phyloP scores from a whole-genome alignment of 2,329 filamentous ascomycete genomes.

The Aspergillus proliferans region DNA sequence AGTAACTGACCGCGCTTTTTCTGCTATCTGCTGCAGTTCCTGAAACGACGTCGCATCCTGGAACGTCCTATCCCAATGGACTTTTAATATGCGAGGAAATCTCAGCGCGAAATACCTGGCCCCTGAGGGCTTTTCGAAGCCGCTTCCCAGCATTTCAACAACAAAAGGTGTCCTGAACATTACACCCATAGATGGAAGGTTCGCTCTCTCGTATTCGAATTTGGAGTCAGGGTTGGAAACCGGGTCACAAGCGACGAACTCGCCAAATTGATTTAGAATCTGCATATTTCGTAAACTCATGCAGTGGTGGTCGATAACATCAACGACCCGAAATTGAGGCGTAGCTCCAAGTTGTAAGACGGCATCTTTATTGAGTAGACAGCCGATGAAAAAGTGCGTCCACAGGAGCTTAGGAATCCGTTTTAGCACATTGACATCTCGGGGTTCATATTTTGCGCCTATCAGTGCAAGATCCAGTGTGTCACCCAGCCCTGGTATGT shows the following conservation, averaged over 20 bases:
- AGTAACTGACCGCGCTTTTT: conserved; percentile 47
- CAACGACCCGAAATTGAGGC: conserved; percentile 62
- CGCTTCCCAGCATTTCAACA: conserved; percentile 73
- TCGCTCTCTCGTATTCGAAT: conserved; percentile 42
- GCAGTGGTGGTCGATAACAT: conserved; percentile 47
- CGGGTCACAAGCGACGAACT: conserved; percentile 40
- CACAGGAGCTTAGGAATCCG: conserved; percentile 55
- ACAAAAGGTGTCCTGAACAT: conserved; percentile 67
- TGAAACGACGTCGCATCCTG: conserved; percentile 62
- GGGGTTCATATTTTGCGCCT: conserved; percentile 64
- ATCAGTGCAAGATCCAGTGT: conserved; percentile 76
- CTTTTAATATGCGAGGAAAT: conserved; percentile 69
- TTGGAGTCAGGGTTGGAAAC: conserved; percentile 32
- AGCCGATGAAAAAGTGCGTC: conserved; percentile 78
- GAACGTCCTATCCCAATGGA: conserved; percentile 69
- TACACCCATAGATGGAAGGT: conserved; percentile 29
- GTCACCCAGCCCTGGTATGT: conserved; percentile 70
- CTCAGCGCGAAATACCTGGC: conserved; percentile 67
- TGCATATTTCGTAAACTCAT: conserved; percentile 49
- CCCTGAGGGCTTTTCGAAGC: conserved; percentile 67
- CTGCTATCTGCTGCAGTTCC: conserved; percentile 63
- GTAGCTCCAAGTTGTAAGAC: conserved; percentile 45
- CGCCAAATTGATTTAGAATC: conserved; percentile 44
- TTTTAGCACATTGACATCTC: conserved; percentile 51
- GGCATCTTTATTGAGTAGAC: conserved; percentile 61